Percentiles rank a stretch among this genome's conserved stretches.
Conservation (phyloP, 305 asterid species). For the Fraxinus paxiana region DNA sequence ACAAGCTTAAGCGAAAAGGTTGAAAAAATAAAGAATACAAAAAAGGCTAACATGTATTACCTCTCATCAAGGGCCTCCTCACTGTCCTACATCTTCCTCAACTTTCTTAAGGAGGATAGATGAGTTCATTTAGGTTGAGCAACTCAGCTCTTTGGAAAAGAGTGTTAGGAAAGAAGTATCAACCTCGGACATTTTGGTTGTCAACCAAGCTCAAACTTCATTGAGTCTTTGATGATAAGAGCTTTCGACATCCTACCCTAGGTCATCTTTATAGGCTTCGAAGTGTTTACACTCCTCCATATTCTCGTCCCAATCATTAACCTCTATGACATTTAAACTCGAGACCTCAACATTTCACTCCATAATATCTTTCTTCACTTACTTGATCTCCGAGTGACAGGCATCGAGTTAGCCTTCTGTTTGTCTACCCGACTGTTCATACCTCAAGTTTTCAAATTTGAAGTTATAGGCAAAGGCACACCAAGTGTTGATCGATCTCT, state of each 20-base stretch:
- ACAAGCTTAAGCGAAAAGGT: background rate
- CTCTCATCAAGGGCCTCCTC: background rate
- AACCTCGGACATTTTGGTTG: background rate
- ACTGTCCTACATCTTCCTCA: background rate
- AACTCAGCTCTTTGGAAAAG: background rate
- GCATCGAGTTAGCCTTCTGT: background rate
- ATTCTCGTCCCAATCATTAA: background rate
- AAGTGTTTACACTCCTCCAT: background rate
- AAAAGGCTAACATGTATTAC: background rate
- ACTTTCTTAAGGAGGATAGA: background rate
- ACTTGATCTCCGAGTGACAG: background rate
- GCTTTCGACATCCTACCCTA: background rate
- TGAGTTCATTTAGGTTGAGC: background rate
- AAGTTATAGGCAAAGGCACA: background rate
- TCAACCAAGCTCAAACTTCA: background rate
- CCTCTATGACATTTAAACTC: background rate
- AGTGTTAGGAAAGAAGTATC: background rate
- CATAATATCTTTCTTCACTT: background rate
- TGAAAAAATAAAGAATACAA: background rate
- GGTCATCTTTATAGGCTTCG: background rate
- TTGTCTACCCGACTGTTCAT: background rate
- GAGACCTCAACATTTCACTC: background rate
- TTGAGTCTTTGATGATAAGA: background rate
- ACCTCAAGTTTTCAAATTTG: background rate
- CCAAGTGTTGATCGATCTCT: background rate